Evolutionary conservation across 169 alveolate genomes (phyloP).

Genomic region (Plasmodium gonderi): DNA sequence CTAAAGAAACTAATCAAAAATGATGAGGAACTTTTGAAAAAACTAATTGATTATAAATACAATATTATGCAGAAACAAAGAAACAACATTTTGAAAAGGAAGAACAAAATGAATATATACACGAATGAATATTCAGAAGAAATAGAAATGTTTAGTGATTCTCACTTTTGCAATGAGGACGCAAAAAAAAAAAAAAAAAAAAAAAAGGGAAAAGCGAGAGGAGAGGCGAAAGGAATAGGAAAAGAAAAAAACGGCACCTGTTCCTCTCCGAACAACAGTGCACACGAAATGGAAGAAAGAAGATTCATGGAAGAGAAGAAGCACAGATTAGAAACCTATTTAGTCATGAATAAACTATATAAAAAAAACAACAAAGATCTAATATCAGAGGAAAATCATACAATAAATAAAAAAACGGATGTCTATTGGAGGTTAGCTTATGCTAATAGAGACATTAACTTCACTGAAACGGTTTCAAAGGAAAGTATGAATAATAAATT

Average conservation of each 20-base stretch:
- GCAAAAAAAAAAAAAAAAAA: background rate
- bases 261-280: background rate
- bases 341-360: constrained; percentile 59
- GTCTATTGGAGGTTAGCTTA: constrained; percentile 63
- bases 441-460: constrained; percentile 20
- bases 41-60: constrained; percentile 59
- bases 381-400: constrained; percentile 37
- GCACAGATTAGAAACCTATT: constrained; percentile 40
- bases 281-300: background rate
- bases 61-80: constrained; percentile 31
- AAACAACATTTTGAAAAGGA: constrained; percentile 16
- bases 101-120: constrained; percentile 40
- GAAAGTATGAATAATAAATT: background rate
- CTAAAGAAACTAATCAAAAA: background rate
- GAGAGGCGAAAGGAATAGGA: background rate
- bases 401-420: constrained; percentile 46
- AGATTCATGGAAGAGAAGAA: constrained; percentile 34
- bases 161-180: background rate
- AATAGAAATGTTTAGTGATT: constrained; percentile 61
- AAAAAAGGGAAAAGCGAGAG: background rate
- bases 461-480: constrained; percentile 9
- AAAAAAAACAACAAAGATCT: constrained; percentile 28
- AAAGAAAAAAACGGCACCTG: background rate
- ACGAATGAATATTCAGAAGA: constrained; percentile 40
- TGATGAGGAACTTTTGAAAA: constrained; percentile 44